These are phyloP conservation scores for Suillus cothurnatus DNA, from an alignment of 768 basidiomycete genomes.

Conservation along the genomic window DNA sequence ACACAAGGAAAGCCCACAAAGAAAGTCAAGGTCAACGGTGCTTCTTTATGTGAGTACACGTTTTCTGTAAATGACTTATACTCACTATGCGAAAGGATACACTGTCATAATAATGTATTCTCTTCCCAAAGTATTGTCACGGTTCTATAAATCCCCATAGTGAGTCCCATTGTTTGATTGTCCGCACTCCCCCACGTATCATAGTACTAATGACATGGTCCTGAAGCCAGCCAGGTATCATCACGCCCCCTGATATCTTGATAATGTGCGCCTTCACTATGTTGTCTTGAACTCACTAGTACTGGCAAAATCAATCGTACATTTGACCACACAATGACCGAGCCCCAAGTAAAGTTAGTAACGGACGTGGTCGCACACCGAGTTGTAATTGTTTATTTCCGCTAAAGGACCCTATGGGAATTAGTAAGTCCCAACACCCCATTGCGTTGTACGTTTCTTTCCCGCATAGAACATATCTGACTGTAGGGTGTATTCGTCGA, in stretches of 20 bases:
- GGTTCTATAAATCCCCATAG: background rate
- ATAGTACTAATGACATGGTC: background rate
- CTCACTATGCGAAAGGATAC: constrained; percentile 41
- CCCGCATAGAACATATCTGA: background rate
- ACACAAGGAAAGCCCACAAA: constrained; percentile 34
- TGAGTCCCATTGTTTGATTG: background rate
- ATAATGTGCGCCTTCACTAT: background rate
- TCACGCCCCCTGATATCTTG: background rate
- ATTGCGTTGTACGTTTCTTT: background rate
- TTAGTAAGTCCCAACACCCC: background rate
- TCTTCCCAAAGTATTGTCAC: background rate
- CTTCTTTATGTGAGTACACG: constrained; percentile 34
- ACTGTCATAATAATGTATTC: background rate
- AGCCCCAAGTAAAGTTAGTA: background rate
- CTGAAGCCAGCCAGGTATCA: background rate
- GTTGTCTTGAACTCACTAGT: background rate
- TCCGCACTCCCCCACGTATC: background rate
- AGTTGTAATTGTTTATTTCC: background rate
- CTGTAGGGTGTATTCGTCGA: background rate
- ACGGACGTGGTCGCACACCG: background rate
- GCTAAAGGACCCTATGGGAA: background rate
- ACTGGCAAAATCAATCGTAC: background rate
- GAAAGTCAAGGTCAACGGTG: constrained; percentile 38
- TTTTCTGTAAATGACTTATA: constrained; percentile 14
- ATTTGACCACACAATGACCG: background rate